Base-by-base conservation (phyloP, 2,329 filamentous ascomycete species). In the Fusarium algeriense region DNA sequence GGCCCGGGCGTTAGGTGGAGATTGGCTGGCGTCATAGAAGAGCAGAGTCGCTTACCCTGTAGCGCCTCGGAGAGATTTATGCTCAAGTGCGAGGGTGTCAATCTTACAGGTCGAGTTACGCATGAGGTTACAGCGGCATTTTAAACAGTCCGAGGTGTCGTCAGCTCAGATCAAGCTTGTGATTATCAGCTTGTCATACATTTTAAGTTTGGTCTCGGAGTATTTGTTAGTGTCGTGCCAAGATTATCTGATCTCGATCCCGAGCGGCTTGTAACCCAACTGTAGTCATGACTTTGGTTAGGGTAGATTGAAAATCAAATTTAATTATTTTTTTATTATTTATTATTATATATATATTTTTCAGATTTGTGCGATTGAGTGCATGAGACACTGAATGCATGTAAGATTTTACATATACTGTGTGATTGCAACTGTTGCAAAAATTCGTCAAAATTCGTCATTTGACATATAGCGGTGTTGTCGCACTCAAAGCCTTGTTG, bases 21-120 rank as follows among this genome's bases (percentile, higher is more conserved):
- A 44, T 38, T 7, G 13, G 5, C 23, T 30, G 23, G 45, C 70
- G 70, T 73, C 70, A 73, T 73, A 60, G 67, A 73, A 20, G 4
- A 2, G 8, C 19, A 32, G 34, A 37, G 6, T 9, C 11, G 7
- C 5, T 15, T 52, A 28, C 48, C 48, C 48, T 52, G 3, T 3
- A 11, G 46, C 1, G 12, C 17, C 3, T 28, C 48, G 48, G 48
- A 38, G 32, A 38, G 20, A 52, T 28, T 52, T 15, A 38, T 52
- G 5, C 37, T n/a, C 17, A 6, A 10, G 17, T 52, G 48, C 48
- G 48, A 38, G 48, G 30, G 30, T 8, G 30, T 30, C 15, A 20
- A 32, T n/a, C 15, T 15, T 7, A 26, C 28, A 41, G 19, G 6
- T 45, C 9, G 17, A 11, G 20, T 32, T 43, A 32, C 43, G 50